phyloP scores from a whole-genome alignment of 2,329 filamentous ascomycete genomes.

The Aspergillus latus region DNA sequence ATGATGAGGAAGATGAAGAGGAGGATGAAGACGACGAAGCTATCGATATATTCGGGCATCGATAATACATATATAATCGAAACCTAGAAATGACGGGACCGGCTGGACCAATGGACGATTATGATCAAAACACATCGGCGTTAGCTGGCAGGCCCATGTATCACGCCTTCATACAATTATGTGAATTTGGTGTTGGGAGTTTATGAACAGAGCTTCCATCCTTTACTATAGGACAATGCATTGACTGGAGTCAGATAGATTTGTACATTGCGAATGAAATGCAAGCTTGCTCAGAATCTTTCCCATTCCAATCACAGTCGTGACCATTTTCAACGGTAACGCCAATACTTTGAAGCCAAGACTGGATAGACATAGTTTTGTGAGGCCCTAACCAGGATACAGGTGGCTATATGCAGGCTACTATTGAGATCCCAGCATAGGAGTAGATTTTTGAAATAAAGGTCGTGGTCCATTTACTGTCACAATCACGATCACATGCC shows the following conservation, averaged over 20 bases:
- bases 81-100: not conserved
- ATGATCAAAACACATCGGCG: slow-evolving; percentile 4
- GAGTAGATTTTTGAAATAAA: no score
- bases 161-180: slow-evolving; percentile 1
- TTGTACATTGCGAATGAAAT: not conserved
- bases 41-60: slow-evolving; percentile 56
- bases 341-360: no score
- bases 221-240: slow-evolving; percentile 21
- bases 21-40: slow-evolving; percentile 49
- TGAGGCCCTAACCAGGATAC: no score
- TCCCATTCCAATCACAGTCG: no score
- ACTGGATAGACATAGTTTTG: no score
- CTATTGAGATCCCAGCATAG: no score
- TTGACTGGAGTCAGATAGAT: slow-evolving; percentile 9
- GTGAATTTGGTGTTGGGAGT: slow-evolving; percentile 13
- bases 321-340: no score
- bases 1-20: slow-evolving; percentile 52
- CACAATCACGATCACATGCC: no score
- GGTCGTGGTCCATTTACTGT: no score
- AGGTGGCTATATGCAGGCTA: no score
- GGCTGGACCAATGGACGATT: slow-evolving; percentile 5
- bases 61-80: slow-evolving; percentile 33
- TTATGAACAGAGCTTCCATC: not conserved
- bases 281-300: no score
- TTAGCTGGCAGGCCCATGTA: slow-evolving; percentile 18